Base-by-base conservation (phyloP, 106 monocot species). In the Acorus calamus region DNA sequence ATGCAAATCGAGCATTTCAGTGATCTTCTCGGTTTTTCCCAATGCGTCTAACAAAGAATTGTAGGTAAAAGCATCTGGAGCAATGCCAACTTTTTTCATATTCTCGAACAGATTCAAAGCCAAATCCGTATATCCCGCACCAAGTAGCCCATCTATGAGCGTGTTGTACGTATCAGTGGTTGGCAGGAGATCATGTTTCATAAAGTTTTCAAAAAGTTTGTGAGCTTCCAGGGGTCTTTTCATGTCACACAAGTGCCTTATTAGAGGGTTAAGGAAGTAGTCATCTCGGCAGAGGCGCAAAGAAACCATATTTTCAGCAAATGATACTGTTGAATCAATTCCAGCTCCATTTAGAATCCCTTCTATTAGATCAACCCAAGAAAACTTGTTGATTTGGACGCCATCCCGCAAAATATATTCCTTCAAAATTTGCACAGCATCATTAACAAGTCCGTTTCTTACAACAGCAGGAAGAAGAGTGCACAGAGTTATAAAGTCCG, bases 401-500 rank as follows among this genome's bases (percentile, higher is more conserved):
- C 71, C 71, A 41, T 55, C 61, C 49, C 80, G 72, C 47, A 72
- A 44, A 11, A 50, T 11, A 62, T 83, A 84, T 14, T 69, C 60
- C 14, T 61, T 55, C 12, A 71, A 13, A 12, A 88, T 81, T 51
- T 67, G 60, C 59, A 85, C 12, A 14, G 87, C 81, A 44, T 91
- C 85, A n/a, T 81, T 60, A 44, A 88, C 47, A 42, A 72, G 50
- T 10, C 83, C 80, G 66, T 70, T 70, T 70, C 77, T 85, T 5
- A 98, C 73, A 57, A 98, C 68, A 69, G 73, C 45, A 44, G 91
- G 96, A 14, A 98, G 59, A 14, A 98, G 54, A 60, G 74, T 98
- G 77, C 90, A 88, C 52, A 91, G 52, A 63, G 85, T 85, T 11
- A 78, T 78, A 62, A 91, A 83, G 70, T 98, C 96, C 4, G 87